These are phyloP conservation scores for Rhytidhysteron rufulum DNA, from an alignment of 2,329 filamentous ascomycete species.

Conservation along the genomic window DNA sequence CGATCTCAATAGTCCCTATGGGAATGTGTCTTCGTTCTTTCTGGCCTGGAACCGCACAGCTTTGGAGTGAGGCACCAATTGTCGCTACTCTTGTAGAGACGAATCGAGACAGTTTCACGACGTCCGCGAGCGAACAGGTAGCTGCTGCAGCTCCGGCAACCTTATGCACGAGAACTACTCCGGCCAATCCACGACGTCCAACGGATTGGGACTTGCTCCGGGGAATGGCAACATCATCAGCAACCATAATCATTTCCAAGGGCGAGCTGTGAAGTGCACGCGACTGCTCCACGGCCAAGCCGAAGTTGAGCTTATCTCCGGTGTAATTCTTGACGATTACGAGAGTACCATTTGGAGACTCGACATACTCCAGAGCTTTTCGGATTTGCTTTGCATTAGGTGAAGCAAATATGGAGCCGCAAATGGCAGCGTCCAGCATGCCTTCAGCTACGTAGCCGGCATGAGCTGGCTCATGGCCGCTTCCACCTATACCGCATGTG, in stretches of 20 bases:
- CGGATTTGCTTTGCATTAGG: conserved; percentile 49
- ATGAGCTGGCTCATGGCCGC: conserved; percentile 49
- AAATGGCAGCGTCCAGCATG: conserved; percentile 46
- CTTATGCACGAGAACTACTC: conserved; percentile 50
- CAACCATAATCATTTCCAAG: conserved; percentile 47
- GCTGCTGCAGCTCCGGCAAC: conserved; percentile 45
- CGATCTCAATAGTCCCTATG: conserved; percentile 35
- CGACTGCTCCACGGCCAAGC: conserved; percentile 46
- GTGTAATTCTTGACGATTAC: conserved; percentile 50
- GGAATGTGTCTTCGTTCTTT: conserved; percentile 48
- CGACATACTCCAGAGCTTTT: conserved; percentile 45
- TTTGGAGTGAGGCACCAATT: conserved; percentile 50
- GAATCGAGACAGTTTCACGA: conserved; percentile 41
- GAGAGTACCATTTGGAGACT: conserved; percentile 44
- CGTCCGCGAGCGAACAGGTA: conserved; percentile 43
- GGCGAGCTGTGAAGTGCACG: conserved; percentile 43
- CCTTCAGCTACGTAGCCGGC: conserved; percentile 48
- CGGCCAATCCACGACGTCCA: conserved; percentile 48
- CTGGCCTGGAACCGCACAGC: conserved; percentile 51
- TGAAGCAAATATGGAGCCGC: conserved; percentile 48
- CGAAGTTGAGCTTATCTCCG: conserved; percentile 49
- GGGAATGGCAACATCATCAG: conserved; percentile 47
- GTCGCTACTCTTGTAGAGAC: conserved; percentile 46
- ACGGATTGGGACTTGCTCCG: conserved; percentile 47
- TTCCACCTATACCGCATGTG: too few relatives aligned